Percentiles rank a stretch among this genome's conserved stretches.
Evolutionary conservation across 163 green algal genomes (phyloP).

Genomic region (Chlorella variabilis): DNA sequence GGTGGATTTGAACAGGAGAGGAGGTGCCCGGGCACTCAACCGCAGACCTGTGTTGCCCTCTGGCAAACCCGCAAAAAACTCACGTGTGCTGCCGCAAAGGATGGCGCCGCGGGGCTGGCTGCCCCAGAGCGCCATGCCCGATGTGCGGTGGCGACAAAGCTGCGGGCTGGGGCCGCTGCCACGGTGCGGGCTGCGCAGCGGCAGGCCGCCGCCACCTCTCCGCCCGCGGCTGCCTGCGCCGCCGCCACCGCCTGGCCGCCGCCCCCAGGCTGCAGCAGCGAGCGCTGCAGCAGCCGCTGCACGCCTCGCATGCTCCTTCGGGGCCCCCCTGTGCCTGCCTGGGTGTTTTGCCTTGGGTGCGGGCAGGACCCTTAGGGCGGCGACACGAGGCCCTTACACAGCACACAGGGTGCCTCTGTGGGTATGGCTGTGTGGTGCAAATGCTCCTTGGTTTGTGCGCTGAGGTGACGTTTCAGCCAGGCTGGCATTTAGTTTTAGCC

Average conservation of each 20-base stretch:
- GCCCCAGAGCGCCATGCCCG: background rate
- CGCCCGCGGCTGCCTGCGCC: background rate
- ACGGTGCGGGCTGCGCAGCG: background rate
- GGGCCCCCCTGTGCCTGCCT: background rate
- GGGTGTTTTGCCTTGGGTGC: background rate
- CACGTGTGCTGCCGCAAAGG: slow-evolving; percentile 9
- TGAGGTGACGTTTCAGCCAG: no score
- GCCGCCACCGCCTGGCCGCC: slow-evolving; percentile 6
- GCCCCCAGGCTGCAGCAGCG: slow-evolving; percentile 12
- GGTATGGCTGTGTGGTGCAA: background rate
- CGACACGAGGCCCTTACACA: background rate
- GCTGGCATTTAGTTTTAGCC: no score
- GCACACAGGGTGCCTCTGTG: no score
- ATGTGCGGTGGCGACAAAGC: background rate
- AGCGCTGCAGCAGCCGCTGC: slow-evolving; percentile 29
- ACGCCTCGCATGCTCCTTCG: slow-evolving; percentile 24
- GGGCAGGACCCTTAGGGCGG: background rate
- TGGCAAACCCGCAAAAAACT: no score
- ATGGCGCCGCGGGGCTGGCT: background rate
- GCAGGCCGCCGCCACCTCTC: background rate
- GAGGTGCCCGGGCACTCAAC: no score
- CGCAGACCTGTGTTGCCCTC: no score
- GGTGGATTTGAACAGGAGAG: no score
- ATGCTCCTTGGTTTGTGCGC: no score
- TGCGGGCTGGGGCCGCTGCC: background rate